Percentiles rank a stretch among this genome's conserved stretches.
phyloP scores from a whole-genome alignment of 2,329 filamentous ascomycete genomes.

The Pezicula carpinea region DNA sequence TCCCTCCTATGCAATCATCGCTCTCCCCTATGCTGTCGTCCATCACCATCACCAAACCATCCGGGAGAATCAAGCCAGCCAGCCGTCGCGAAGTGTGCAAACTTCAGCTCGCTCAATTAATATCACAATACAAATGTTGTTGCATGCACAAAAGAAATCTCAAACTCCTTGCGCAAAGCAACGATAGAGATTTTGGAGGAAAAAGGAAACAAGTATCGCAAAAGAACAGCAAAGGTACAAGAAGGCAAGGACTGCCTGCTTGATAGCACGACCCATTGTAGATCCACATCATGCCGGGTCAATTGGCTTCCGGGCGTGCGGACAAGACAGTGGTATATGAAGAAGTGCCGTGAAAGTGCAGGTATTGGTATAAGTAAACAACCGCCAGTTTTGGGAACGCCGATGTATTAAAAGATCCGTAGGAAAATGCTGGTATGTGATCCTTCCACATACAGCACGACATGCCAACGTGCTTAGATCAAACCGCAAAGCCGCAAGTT shows the following conservation, averaged over 20 bases:
- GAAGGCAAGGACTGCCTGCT: conserved; percentile 2
- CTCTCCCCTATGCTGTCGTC: too few relatives aligned
- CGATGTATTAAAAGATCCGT: conserved; percentile 19
- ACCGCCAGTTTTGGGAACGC: conserved; percentile 28
- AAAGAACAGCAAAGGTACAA: conserved; percentile 21
- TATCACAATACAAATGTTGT: not conserved
- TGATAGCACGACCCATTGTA: not conserved
- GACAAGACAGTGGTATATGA: not conserved
- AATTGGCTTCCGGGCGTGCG: not conserved
- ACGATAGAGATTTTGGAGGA: conserved; percentile 4
- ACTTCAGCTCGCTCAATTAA: not conserved
- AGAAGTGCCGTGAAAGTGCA: conserved; percentile 11
- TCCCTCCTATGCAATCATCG: not conserved
- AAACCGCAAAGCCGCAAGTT: conserved; percentile 95
- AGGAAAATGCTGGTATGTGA: conserved; percentile 5
- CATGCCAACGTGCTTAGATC: conserved; percentile 55
- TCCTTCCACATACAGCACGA: conserved; percentile 10
- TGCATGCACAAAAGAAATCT: not conserved
- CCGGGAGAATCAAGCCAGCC: not conserved
- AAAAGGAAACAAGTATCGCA: conserved; percentile 17
- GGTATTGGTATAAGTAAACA: conserved; percentile 25
- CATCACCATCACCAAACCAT: not conserved
- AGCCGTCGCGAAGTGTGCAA: not conserved
- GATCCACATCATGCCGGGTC: not conserved
- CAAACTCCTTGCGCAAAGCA: conserved; percentile 3